These are phyloP conservation scores for Monosiga brevicollis DNA, from an alignment of 78 protist species.

Conservation along the genomic window DNA sequence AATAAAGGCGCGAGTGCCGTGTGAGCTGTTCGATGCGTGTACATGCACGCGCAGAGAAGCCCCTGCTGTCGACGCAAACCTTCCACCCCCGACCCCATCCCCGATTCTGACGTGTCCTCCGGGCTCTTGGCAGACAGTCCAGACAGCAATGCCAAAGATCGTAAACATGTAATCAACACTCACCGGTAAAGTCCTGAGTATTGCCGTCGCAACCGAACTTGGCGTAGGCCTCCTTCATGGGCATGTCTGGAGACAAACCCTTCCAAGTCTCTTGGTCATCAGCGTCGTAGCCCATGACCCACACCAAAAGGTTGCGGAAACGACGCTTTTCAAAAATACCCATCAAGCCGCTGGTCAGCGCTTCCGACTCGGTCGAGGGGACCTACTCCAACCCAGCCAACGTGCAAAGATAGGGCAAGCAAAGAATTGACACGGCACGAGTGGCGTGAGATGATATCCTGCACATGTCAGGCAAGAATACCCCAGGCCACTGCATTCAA, in stretches of 20 bases:
- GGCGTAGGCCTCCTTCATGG: constrained; percentile 63
- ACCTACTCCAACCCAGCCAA: constrained; percentile 49
- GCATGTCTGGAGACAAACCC: constrained; percentile 32
- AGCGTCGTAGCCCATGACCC: constrained; percentile 58
- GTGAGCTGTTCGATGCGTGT: too few species aligned
- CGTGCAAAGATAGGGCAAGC: neutral
- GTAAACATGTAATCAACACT: constrained; percentile 25
- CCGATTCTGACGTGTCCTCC: too few species aligned
- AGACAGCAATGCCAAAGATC: too few species aligned
- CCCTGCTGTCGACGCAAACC: too few species aligned
- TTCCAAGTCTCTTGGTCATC: constrained; percentile 59
- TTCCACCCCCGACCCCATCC: too few species aligned
- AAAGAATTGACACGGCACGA: neutral
- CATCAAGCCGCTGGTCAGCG: constrained; percentile 78
- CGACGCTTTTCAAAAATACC: constrained; percentile 95
- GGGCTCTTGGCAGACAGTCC: too few species aligned
- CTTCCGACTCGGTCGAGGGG: constrained; percentile 89
- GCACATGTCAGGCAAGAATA: neutral
- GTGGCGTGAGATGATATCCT: too few species aligned
- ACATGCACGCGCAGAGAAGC: too few species aligned
- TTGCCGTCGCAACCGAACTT: constrained; percentile 71
- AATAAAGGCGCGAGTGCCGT: too few species aligned
- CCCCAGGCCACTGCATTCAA: neutral
- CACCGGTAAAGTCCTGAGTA: constrained; percentile 93
- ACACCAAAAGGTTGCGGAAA: constrained; percentile 71